A percentile compares a stretch with the other conserved stretches of the same genome.
Evolutionary conservation across 1,284 basidiomycete species (phyloP).

Genomic region (Gomphus bonarii): DNA sequence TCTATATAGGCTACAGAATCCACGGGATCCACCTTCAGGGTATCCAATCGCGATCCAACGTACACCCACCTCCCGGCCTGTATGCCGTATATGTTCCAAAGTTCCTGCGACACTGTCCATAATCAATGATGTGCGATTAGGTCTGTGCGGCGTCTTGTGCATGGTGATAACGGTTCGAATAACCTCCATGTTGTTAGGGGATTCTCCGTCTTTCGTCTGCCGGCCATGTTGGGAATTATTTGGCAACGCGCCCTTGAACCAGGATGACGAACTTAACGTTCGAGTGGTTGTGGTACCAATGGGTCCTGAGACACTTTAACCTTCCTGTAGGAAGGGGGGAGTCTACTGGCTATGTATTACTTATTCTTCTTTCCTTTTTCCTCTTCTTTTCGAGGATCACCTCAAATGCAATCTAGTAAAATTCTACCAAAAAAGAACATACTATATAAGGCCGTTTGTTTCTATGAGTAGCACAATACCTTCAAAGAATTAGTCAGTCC

Average conservation of each 20-base stretch:
- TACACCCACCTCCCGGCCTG: conserved; percentile 46
- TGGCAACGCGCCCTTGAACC: conserved; percentile 28
- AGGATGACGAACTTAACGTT: conserved; percentile 1
- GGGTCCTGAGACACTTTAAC: neutral
- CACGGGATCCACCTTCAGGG: conserved; percentile 39
- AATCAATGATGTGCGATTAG: conserved; percentile 57
- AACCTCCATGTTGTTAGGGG: conserved; percentile 17
- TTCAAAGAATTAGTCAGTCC: conserved; percentile 15
- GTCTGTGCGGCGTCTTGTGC: conserved; percentile 16
- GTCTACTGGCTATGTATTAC: no score
- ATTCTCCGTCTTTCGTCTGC: conserved; percentile 67
- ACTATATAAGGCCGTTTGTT: conserved; percentile 33
- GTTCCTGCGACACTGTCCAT: conserved; percentile 59
- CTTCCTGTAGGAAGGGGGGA: no score
- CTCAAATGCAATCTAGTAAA: neutral
- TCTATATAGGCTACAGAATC: conserved; percentile 46
- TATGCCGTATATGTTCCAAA: conserved; percentile 58
- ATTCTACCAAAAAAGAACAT: neutral
- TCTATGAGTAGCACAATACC: conserved; percentile 52
- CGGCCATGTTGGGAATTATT: conserved; percentile 60
- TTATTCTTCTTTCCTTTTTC: no score
- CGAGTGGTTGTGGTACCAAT: conserved; percentile 7
- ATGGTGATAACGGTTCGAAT: neutral
- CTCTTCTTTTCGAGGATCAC: neutral
- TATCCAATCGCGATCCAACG: conserved; percentile 61